Percentiles rank a stretch among this genome's conserved stretches.
Evolutionary conservation across 106 monocot genomes (phyloP).

Genomic region (Ottelia alismoides): DNA sequence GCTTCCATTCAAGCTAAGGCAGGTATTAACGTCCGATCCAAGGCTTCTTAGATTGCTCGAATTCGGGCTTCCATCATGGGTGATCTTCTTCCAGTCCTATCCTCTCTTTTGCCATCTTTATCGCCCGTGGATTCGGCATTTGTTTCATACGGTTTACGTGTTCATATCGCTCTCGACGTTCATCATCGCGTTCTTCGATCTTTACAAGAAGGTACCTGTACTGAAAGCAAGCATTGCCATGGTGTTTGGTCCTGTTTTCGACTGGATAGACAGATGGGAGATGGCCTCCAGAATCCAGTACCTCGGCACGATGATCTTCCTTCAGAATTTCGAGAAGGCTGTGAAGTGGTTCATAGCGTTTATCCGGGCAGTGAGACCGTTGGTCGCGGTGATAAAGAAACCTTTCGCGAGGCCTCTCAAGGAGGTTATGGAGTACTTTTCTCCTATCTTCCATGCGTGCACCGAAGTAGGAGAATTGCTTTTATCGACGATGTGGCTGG

Average conservation of each 20-base stretch:
- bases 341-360: constrained; percentile 24
- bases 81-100: constrained; percentile 68
- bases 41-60: constrained; percentile 56
- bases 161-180: constrained; percentile 44
- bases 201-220: constrained; percentile 68
- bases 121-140: constrained; percentile 59
- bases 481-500: constrained; percentile 10
- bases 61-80: constrained; percentile 74
- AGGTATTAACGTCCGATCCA: constrained; percentile 41
- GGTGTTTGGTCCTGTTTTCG: constrained; percentile 45
- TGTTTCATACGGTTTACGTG: constrained; percentile 38
- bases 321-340: constrained; percentile 45
- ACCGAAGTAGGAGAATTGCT: constrained; percentile 11
- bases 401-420: constrained; percentile 16
- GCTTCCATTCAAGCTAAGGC: constrained; percentile 40
- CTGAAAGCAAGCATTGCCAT: constrained; percentile 41
- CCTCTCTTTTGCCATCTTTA: constrained; percentile 55
- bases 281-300: constrained; percentile 59
- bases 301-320: constrained; percentile 60
- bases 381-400: constrained; percentile 13
- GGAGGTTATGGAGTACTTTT: constrained; percentile 18
- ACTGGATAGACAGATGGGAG: constrained; percentile 62
- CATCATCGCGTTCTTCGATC: constrained; percentile 66
- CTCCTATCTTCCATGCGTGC: constrained; percentile 31
- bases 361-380: constrained; percentile 3